phyloP scores from a whole-genome alignment of 129 eudicot species.

The Kitagawia praeruptora region DNA sequence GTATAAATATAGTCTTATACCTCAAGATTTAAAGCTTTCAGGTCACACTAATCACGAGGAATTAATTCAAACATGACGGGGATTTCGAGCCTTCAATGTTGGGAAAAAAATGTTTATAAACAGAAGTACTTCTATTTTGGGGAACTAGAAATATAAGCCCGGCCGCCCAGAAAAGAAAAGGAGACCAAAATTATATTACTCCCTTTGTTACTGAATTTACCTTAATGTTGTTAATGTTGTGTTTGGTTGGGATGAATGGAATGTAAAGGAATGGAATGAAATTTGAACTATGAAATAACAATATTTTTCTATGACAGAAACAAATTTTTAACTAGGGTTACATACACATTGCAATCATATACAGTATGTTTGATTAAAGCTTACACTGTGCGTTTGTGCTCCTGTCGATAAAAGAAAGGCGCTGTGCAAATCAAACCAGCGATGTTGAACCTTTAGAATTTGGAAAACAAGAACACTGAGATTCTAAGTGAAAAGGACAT shows the following conservation, averaged over 20 bases:
- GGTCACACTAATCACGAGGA: slow-evolving; percentile 3
- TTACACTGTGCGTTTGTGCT: background rate
- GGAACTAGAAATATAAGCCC: no score
- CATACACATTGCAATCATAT: background rate
- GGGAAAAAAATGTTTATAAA: background rate
- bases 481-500: slow-evolving; percentile 1
- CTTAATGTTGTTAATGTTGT: no score
- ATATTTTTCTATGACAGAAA: no score
- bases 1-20: background rate
- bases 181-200: no score
- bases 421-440: background rate
- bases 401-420: background rate
- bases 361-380: background rate
- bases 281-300: no score
- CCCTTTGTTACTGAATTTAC: no score
- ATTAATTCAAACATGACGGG: background rate
- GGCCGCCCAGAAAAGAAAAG: no score
- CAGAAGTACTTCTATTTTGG: background rate
- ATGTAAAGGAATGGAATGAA: no score
- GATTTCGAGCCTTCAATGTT: background rate
- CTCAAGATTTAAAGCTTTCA: background rate
- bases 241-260: no score
- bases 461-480: background rate
- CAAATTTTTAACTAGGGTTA: background rate
- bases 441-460: background rate